Conservation (phyloP, 352 stramenopile species). For the Pythium dissimile region DNA sequence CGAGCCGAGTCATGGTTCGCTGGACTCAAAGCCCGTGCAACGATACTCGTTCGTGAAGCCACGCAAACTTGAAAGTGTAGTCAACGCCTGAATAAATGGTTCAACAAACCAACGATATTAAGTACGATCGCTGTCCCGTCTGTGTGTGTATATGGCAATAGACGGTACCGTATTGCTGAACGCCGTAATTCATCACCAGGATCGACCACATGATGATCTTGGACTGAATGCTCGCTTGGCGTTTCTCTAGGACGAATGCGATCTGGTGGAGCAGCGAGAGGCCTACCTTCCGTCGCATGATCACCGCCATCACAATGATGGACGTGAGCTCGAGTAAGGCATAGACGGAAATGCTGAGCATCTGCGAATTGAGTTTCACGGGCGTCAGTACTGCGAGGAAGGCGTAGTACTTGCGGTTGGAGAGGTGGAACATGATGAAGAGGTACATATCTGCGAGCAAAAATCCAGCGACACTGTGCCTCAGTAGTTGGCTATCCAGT, state of each 20-base stretch:
- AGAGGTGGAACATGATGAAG: conserved; percentile 24
- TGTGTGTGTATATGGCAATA: background rate
- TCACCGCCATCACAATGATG: background rate
- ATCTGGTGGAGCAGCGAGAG: conserved; percentile 13
- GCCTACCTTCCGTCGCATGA: conserved; percentile 1
- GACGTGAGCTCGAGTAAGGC: conserved; percentile 1
- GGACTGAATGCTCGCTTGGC: conserved; percentile 5
- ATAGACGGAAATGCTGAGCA: background rate
- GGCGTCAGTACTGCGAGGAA: conserved; percentile 14
- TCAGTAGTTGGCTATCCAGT: background rate
- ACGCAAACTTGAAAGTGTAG: conserved; percentile 24
- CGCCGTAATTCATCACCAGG: conserved; percentile 5
- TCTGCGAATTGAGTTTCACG: background rate
- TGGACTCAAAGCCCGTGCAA: too few relatives aligned
- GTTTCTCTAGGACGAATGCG: conserved; percentile 12
- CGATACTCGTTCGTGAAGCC: conserved; percentile 6
- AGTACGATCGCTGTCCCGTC: background rate
- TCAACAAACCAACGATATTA: background rate
- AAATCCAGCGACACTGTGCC: background rate
- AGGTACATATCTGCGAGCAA: conserved; percentile 9
- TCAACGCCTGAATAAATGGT: conserved; percentile 4
- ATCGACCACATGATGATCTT: conserved; percentile 15
- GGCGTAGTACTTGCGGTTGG: conserved; percentile 23
- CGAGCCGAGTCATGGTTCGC: too few relatives aligned
- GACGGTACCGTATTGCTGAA: conserved; percentile 3